Evolutionary conservation across 805 yeast species (phyloP).

Genomic region (Tetrapisispora nanseiensis): DNA sequence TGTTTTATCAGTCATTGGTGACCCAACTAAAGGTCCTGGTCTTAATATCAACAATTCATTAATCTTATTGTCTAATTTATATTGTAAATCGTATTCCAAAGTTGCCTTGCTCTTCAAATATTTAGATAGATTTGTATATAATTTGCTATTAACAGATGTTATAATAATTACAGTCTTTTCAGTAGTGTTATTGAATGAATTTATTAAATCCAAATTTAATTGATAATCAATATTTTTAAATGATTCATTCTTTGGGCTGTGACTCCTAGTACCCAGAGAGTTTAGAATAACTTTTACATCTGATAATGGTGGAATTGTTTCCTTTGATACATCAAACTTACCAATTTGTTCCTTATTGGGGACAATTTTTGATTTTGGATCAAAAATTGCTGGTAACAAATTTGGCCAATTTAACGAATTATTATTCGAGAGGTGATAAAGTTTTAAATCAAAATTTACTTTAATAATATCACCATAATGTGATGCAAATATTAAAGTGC

Average conservation of each 20-base stretch:
- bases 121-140: constrained; percentile 10
- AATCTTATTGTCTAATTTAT: constrained; percentile 6
- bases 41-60: constrained; percentile 12
- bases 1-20: constrained; percentile 10
- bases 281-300: constrained; percentile 11
- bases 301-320: constrained; percentile 1
- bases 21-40: constrained; percentile 26
- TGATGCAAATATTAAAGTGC: not conserved
- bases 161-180: constrained; percentile 14
- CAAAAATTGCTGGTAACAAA: constrained; percentile 8
- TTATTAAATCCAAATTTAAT: constrained; percentile 11
- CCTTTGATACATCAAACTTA: not conserved
- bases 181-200: constrained; percentile 7
- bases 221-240: constrained; percentile 14
- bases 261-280: constrained; percentile 15
- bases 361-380: not conserved
- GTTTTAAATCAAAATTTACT: not conserved
- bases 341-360: not conserved
- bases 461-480: not conserved
- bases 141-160: constrained; percentile 17
- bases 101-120: constrained; percentile 16
- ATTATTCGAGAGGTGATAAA: not conserved
- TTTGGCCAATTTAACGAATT: constrained; percentile 2
- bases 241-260: constrained; percentile 5
- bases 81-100: constrained; percentile 14